These are phyloP conservation scores for Strobilomyces dryophilus DNA, from an alignment of 768 basidiomycete species.

Conservation along the genomic window DNA sequence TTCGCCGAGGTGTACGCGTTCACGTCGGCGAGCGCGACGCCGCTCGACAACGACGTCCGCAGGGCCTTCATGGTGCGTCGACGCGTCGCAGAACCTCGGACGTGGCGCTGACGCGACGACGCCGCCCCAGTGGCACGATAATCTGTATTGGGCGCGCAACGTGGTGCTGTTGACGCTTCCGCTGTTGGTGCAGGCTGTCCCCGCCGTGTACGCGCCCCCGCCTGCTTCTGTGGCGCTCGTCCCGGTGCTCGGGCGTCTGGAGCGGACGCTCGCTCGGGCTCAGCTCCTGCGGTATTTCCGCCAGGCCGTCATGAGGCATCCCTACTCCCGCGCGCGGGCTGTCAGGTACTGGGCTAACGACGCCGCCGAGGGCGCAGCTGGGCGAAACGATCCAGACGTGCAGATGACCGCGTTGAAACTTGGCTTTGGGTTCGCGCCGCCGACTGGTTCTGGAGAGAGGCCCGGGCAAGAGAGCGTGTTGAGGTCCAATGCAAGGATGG, in stretches of 20 bases:
- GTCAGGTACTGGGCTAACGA: slow-evolving; percentile 56
- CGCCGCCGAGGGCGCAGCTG: slow-evolving; percentile 47
- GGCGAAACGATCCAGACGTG: slow-evolving; percentile 46
- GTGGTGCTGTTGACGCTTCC: slow-evolving; percentile 57
- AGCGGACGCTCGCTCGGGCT: slow-evolving; percentile 41
- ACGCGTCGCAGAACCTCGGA: neutral
- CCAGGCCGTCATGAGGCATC: slow-evolving; percentile 53
- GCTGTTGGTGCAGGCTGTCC: slow-evolving; percentile 40
- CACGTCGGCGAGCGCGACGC: slow-evolving; percentile 42
- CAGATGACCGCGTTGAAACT: slow-evolving; percentile 42
- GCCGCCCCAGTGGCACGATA: slow-evolving; percentile 61
- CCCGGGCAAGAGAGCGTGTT: slow-evolving; percentile 20
- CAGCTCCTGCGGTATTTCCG: slow-evolving; percentile 54
- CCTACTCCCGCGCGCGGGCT: slow-evolving; percentile 43
- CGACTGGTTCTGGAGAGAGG: slow-evolving; percentile 2
- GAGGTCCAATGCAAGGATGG: slow-evolving; percentile 25
- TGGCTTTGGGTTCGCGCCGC: slow-evolving; percentile 36
- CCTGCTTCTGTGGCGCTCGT: slow-evolving; percentile 27
- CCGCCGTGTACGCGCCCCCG: slow-evolving; percentile 31
- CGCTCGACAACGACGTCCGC: slow-evolving; percentile 39
- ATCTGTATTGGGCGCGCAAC: slow-evolving; percentile 49
- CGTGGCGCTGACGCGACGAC: neutral
- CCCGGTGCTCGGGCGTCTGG: slow-evolving; percentile 27
- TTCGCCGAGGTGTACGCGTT: slow-evolving; percentile 54
- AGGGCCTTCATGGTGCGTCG: slow-evolving; percentile 38